Evolutionary conservation across 1,284 basidiomycete genomes (phyloP).

Genomic region (Sparassis latifolia): DNA sequence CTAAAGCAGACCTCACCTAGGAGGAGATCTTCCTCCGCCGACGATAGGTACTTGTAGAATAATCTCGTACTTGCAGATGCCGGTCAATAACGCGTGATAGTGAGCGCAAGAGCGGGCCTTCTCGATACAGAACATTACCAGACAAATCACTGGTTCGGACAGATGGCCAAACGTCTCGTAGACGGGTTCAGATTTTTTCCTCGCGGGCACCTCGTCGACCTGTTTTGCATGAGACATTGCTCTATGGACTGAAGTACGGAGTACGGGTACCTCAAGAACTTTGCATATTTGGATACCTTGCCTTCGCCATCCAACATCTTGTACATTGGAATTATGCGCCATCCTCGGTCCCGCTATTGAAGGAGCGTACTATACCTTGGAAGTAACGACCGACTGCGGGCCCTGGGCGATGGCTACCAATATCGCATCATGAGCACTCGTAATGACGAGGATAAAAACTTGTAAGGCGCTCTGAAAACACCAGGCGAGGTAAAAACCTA

Average conservation of each 20-base stretch:
- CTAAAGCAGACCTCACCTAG: no score
- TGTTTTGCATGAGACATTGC: conserved; percentile 19
- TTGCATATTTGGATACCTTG: conserved; percentile 62
- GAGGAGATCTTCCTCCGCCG: conserved; percentile 33
- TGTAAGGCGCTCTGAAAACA: no score
- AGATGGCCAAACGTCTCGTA: no score
- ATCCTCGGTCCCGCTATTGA: conserved; percentile 64
- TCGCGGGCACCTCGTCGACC: conserved; percentile 65
- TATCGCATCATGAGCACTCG: no score
- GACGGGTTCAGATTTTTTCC: conserved; percentile 26
- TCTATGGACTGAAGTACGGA: no score
- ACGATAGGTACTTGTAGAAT: conserved; percentile 83
- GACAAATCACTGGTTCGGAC: no score
- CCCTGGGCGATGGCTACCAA: no score
- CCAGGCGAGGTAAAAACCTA: no score
- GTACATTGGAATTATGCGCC: conserved; percentile 73
- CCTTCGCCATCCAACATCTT: conserved; percentile 78
- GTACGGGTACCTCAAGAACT: conserved; percentile 40
- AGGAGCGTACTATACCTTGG: conserved; percentile 55
- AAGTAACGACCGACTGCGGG: conserved; percentile 58
- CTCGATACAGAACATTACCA: conserved; percentile 37
- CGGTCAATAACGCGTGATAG: not conserved
- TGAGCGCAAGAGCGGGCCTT: no score
- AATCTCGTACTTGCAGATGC: conserved; percentile 54
- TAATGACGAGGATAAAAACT: no score